These are phyloP conservation scores for Fusarium proliferatum DNA, from an alignment of 2,329 filamentous ascomycete genomes.

Conservation along the genomic window DNA sequence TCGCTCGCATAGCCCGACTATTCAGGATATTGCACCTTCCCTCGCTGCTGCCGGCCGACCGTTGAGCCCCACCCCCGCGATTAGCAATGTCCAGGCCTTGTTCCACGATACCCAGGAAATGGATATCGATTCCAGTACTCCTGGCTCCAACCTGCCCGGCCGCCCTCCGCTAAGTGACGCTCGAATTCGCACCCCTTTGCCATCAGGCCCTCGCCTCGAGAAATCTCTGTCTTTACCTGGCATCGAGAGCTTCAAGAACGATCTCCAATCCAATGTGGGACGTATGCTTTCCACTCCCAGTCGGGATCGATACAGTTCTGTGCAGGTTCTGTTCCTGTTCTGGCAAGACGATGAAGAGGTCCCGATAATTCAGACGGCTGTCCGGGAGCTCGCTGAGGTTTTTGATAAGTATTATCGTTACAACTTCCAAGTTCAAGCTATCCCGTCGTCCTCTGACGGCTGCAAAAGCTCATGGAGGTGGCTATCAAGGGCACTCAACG, in stretches of 20 bases:
- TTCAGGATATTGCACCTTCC: conserved; percentile 61
- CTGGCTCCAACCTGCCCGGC: conserved; percentile 49
- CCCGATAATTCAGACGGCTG: conserved; percentile 52
- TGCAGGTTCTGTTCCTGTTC: conserved; percentile 63
- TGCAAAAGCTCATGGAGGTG: conserved; percentile 64
- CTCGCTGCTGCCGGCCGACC: conserved; percentile 55
- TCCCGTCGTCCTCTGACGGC: conserved; percentile 61
- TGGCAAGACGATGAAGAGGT: conserved; percentile 67
- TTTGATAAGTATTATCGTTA: conserved; percentile 66
- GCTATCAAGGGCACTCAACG: conserved; percentile 62
- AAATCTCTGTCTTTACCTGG: conserved; percentile 62
- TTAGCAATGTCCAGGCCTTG: conserved; percentile 51
- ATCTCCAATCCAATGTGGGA: conserved; percentile 63
- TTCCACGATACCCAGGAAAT: conserved; percentile 65
- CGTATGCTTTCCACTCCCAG: conserved; percentile 62
- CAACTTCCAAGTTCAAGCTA: conserved; percentile 59
- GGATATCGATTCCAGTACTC: conserved; percentile 60
- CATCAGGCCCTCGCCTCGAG: conserved; percentile 66
- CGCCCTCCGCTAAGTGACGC: conserved; percentile 58
- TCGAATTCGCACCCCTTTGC: conserved; percentile 66
- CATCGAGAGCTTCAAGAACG: conserved; percentile 62
- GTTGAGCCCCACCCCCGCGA: conserved; percentile 58
- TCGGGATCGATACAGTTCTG: conserved; percentile 65
- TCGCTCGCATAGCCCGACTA: conserved; percentile 62
- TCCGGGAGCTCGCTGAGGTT: conserved; percentile 62